Evolutionary conservation across 1,139 yeast genomes (phyloP).

Genomic region (Hansenula anomala): DNA sequence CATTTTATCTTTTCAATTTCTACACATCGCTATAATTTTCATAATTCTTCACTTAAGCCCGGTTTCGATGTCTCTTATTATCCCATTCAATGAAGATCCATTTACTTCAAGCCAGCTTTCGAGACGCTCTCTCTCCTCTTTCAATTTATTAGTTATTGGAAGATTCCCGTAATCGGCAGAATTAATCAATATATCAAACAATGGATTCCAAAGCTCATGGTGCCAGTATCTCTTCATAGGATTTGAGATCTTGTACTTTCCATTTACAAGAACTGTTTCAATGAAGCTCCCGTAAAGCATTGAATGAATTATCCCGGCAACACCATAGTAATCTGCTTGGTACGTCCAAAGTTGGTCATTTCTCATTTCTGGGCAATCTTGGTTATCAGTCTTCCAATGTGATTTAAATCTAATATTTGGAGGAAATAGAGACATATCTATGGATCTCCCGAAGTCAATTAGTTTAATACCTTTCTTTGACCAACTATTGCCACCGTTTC

Average conservation of each 20-base stretch:
- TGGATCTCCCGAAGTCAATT: constrained; percentile 82
- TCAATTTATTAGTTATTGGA: constrained; percentile 40
- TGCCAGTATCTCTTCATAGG: constrained; percentile 78
- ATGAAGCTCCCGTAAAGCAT: constrained; percentile 67
- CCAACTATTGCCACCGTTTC: constrained; percentile 45
- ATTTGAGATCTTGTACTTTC: constrained; percentile 31
- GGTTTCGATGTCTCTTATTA: constrained; percentile 14
- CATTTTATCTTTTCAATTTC: no score
- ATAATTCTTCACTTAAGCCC: constrained; percentile 9
- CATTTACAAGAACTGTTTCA: constrained; percentile 29
- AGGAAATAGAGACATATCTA: constrained; percentile 61
- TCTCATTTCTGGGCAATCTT: constrained; percentile 76
- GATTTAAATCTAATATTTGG: constrained; percentile 49
- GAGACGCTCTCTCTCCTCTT: constrained; percentile 33
- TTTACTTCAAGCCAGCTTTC: constrained; percentile 31
- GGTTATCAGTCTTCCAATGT: constrained; percentile 62
- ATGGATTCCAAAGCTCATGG: constrained; percentile 59
- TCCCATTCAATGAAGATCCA: constrained; percentile 6
- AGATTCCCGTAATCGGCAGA: constrained; percentile 33
- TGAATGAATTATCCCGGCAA: constrained; percentile 72
- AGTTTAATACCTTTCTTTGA: constrained; percentile 50
- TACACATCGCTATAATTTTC: no score
- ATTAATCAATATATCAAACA: constrained; percentile 64
- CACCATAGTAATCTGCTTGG: constrained; percentile 82
- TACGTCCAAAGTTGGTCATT: constrained; percentile 64